Base-by-base conservation (phyloP, 257 asterid species). In the Leonotis leonurus region DNA sequence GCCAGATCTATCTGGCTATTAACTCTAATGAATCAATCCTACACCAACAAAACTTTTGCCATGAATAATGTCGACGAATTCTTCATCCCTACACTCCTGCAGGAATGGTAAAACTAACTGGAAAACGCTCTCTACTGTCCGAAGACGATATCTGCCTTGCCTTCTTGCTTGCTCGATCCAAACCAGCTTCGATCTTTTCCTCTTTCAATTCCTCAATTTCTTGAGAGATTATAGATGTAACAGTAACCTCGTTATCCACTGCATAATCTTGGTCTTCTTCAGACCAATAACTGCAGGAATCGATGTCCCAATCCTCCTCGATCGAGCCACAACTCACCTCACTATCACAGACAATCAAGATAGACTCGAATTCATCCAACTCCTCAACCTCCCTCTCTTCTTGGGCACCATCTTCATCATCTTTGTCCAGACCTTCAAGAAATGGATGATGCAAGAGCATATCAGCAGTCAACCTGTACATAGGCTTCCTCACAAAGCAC, bases 401-500 rank as follows among this genome's bases (percentile, higher is more conserved):
- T 25, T 64, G 54, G 11, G 9, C 54, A 3, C 30, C 89, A n/a
- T 55, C 71, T 8, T 12, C 76, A 18, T 73, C 85, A 35, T 69
- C 78, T 1, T 55, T 70, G 1, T 17, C 63, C 70, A 81, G 45
- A 9, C 85, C 94, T 58, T 75, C 79, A 16, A 90, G 45, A 16
- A 85, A 90, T 0, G 89, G 71, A 54, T 90, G 96, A 75, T 60
- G 62, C 77, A 90, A 41, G 64, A 90, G 64, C 96, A 90, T 82
- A 29, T 84, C 94, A 5, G 94, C 86, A 0, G 96, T 90, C 74
- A 86, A 74, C 66, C 98, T 79, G 49, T 70, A 88, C 86, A 63
- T 73, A 1, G 85, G 43, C 21, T 84, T 85, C 89, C 87, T 83
- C 27, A 82, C 96, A 50, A 90, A 90, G 64, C 98, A 90, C 7